Base-by-base conservation (phyloP, 1,284 basidiomycete genomes). In the Ustilago cynodontis region DNA sequence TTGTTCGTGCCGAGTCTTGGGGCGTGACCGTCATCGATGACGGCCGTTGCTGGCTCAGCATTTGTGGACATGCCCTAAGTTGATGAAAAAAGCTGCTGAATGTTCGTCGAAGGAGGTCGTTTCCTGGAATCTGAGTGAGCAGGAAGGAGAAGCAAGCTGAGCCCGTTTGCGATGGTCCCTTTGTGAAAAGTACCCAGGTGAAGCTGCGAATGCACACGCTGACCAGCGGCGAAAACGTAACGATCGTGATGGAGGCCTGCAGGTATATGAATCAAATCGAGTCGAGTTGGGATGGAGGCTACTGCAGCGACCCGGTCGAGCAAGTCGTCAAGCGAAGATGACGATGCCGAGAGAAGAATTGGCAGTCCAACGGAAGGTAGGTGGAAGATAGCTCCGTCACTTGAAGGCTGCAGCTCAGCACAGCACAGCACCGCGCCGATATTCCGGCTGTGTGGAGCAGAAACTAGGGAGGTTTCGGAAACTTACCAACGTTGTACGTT, bases 61-160 rank as follows among this genome's bases (percentile, higher is more conserved):
- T 58, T 73, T 26, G 65, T 68, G 7, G 71, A 73, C 71, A 73
- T 73, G 24, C 54, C 57, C 45, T 9, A 14, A n/a, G 20, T 7
- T 26, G 10, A 37, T 3, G 14, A 37, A 13, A 10, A 9, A 10
- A 16, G 14, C 3, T 37, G 35, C 35, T 37, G 35, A 3, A 14
- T 37, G 3, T 37, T 37, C 14, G 35, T 14, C 14, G 35, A 16
- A 3, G 35, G 7, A 10, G 35, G 14, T 10, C 8, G 7, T 16
- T 37, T 13, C 8, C 35, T 37, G 35, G 14, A 37, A 16, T 37
- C 14, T 6, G 8, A 33, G 31, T 6, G 3, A 37, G 35, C 14
- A 37, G 14, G 14, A 11, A 8, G 35, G 7, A 14, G 14, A 16
- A 37, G 9, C 8, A 14, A 37, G 35, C 35, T 9, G 3, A 37